Base-by-base conservation (phyloP, 345 rosid species). In the Gossypium australe region DNA sequence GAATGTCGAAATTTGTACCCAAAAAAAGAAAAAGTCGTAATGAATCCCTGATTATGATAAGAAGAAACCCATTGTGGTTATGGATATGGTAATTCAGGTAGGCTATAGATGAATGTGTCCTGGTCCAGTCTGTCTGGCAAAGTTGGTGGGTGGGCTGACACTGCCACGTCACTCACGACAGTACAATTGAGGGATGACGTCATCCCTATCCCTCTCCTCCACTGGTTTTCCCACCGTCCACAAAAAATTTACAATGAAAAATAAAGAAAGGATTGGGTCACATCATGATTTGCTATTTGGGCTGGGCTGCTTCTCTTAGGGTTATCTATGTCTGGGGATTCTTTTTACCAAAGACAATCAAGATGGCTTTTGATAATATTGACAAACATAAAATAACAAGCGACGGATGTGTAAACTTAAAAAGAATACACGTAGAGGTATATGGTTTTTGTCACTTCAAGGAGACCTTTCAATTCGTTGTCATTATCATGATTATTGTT, bases 61-160 rank as follows among this genome's bases (percentile, higher is more conserved):
- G n/a, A 52, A 17, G 16, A 49, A 16, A 4, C 56, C n/a, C 7
- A 5, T 5, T 34, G 7, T 34, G 41, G 41, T 5, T 34, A 34
- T 34, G 41, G 41, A 34, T 34, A 34, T 34, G 41, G 41, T 24
- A 3, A 8, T 63, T 48, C 71, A 53, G 44, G 41, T 75, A 68
- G 47, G 70, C 72, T 79, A 63, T 14, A 74, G 8, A 16, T 70
- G 72, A 66, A 71, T 24, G 41, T 47, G 79, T 78, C 81, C 76
- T 65, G 72, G 69, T 79, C 76, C 64, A 60, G 14, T 80, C 73
- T 10, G 56, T 67, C 82, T 84, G 76, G 67, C 74, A 56, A 1
- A 72, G 79, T 77, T 71, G 84, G 84, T 81, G 72, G 78, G 73
- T 77, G 59, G 75, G 56, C 71, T 68, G 83, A 81, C 78, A 81